phyloP scores from a whole-genome alignment of 805 yeast genomes.

The Ogataea kodamae region DNA sequence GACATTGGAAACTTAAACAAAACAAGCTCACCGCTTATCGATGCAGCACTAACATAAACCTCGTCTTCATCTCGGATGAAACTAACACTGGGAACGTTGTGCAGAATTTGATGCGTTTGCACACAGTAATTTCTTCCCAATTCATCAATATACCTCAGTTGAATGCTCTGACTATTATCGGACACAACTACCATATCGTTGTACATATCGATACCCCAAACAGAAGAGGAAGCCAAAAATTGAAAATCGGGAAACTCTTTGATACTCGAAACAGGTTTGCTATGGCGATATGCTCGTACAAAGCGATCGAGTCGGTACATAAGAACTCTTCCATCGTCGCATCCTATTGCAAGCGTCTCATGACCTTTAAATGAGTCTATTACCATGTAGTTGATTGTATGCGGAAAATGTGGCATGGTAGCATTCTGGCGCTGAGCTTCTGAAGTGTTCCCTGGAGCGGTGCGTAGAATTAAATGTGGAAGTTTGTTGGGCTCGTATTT shows the following conservation, averaged over 20 bases:
- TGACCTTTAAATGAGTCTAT: conserved; percentile 34
- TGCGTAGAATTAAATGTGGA: conserved; percentile 36
- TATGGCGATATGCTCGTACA: conserved; percentile 13
- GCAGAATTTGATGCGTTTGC: conserved; percentile 42
- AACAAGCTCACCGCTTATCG: conserved; percentile 43
- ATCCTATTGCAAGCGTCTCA: conserved; percentile 46
- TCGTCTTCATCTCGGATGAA: conserved; percentile 28
- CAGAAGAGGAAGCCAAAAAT: conserved; percentile 42
- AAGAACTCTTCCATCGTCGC: conserved; percentile 53
- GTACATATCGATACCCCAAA: conserved; percentile 61
- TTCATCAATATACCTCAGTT: conserved; percentile 36
- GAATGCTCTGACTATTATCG: conserved; percentile 50
- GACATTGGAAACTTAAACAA: conserved; percentile 35
- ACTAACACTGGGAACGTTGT: conserved; percentile 55
- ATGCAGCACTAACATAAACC: conserved; percentile 37
- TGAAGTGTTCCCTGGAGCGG: conserved; percentile 40
- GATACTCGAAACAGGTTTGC: conserved; percentile 4
- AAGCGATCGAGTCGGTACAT: conserved; percentile 36
- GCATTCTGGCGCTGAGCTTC: conserved; percentile 35
- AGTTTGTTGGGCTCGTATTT: conserved; percentile 29
- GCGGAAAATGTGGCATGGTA: conserved; percentile 54
- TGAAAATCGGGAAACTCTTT: conserved; percentile 23
- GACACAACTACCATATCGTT: conserved; percentile 43
- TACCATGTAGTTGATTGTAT: conserved; percentile 51
- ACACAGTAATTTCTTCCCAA: conserved; percentile 16